phyloP scores from a whole-genome alignment of 495 filamentous ascomycete species.

The Cercophora samala region DNA sequence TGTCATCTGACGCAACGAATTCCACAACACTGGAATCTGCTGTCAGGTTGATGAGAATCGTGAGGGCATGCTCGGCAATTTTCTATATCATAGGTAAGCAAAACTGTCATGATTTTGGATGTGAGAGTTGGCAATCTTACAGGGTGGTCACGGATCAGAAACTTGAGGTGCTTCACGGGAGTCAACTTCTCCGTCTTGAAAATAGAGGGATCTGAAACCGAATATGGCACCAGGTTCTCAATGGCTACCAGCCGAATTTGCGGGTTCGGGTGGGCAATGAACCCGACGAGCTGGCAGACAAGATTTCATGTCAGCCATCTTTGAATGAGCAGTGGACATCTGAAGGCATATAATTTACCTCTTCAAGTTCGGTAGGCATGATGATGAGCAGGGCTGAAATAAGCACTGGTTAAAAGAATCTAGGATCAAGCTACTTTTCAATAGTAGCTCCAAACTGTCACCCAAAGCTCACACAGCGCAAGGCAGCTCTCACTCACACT shows the following conservation, averaged over 20 bases:
- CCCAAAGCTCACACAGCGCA: not conserved
- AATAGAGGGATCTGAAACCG: conserved; percentile 66
- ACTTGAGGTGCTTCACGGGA: conserved; percentile 83
- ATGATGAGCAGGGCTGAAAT: not conserved
- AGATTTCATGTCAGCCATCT: conserved; percentile 21
- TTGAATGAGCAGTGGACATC: not conserved
- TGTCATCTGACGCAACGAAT: conserved; percentile 71
- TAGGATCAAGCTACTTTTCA: not conserved
- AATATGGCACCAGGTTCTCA: conserved; percentile 84
- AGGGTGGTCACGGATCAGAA: conserved; percentile 76
- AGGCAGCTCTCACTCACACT: not conserved
- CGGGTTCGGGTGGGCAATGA: conserved; percentile 84
- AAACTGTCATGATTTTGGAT: not conserved
- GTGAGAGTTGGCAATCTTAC: conserved; percentile 44
- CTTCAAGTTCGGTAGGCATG: conserved; percentile 83
- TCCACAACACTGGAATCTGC: conserved; percentile 69
- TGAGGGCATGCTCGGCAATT: conserved; percentile 89
- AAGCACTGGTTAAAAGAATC: not conserved
- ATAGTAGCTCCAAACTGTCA: conserved; percentile 2
- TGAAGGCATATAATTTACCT: conserved; percentile 47
- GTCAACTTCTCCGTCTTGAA: conserved; percentile 80
- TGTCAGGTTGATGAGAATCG: conserved; percentile 88
- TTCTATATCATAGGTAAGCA: conserved; percentile 47
- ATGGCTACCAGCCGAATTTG: conserved; percentile 72
- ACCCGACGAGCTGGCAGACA: conserved; percentile 73